Evolutionary conservation across 805 yeast genomes (phyloP), one percentile per base, ranked within the genome.

Genomic region (Candida insectorum): DNA sequence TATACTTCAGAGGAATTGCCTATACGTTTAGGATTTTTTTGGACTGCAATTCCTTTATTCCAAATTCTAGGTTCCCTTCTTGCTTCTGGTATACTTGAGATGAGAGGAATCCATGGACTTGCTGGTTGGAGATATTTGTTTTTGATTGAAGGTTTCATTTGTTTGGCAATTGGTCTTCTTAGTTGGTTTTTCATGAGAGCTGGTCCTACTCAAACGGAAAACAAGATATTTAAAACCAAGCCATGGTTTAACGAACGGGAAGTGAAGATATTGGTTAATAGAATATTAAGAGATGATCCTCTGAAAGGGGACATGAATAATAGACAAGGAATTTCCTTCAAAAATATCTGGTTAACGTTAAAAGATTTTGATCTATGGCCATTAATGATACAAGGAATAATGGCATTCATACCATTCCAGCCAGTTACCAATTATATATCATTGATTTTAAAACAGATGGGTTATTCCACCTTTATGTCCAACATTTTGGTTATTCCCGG

Each of bases 81-180:
- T 6, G 47, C 49, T 6, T 30, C 40, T n/a, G 48, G 46, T 5
- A 39, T 48, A 15, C 34, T 48, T n/a, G 30, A 40, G 23, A 28
- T 43, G 33, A 24, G 26, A 24, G 45, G 48, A 4, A 17, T 33
- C 5, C 15, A 22, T n/a, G 44, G 46, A 9, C 32, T 38, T 37
- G 45, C 36, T 19, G 54, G 54, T 19, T 80, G 86, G 86, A 62
- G 69, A 29, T 81, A 79, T 76, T 57, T 80, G 18, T 81, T 80
- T 43, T 45, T 81, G n/a, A 63, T 81, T 32, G 84, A 79, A 48
- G 86, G 87, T 4, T 31, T 69, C 5, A 43, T 77, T 27, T 77
- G 86, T 2, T 52, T 77, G 4, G 15, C 48, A 2, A 61, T 81
- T 42, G 86, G 85, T 1, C 14, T 74, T 13, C 32, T 44, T 22